Evolutionary conservation across 768 basidiomycete genomes (phyloP), one percentile per base, ranked within the genome.

Genomic region (Amyloporia xantha): DNA sequence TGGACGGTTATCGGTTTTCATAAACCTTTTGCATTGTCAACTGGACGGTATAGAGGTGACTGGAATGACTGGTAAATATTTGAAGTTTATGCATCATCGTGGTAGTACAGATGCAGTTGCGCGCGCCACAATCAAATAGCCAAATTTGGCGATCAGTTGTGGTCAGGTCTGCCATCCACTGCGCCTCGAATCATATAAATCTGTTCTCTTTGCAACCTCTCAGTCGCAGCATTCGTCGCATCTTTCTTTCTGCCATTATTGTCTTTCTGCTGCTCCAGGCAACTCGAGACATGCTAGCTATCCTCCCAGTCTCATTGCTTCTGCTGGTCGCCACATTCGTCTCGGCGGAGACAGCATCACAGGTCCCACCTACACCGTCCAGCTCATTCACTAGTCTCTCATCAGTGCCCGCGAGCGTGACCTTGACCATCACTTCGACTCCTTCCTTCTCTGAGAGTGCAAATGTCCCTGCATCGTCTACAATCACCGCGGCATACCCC

Each of bases 401-500:
- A 36, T 50, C 26, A n/a, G 39, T 3, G 7, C 21, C 11, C 12
- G 48, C 19, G 24, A 51, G 35, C 26, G 27, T 43, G 13, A 46
- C 33, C 50, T 41, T 47, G 26, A 24, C 20, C 23, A 23, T 41
- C 20, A 36, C 15, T 15, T 11, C 10, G 4, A 52, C 25, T 35
- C n/a, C 19, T 2, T 46, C 43, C 37, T 47, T 15, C 19, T 24
- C 10, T 33, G 44, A 43, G 9, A 46, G 47, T 30, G 40, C 30
- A 7, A 48, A 36, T 27, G 23, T 38, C 15, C 45, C 27, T 33
- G 54, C 42, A 13, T 52, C 52, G 2, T 10, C 55, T 3, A 54
- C 56, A 7, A 55, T 50, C n/a, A 55, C 56, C 4, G 53, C 59
- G 13, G 40, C 42, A 15, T 60, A 49, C 41, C 56, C 59, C 23